phyloP scores from a whole-genome alignment of 2,329 filamentous ascomycete species.

The Arthrocladium fulminans region DNA sequence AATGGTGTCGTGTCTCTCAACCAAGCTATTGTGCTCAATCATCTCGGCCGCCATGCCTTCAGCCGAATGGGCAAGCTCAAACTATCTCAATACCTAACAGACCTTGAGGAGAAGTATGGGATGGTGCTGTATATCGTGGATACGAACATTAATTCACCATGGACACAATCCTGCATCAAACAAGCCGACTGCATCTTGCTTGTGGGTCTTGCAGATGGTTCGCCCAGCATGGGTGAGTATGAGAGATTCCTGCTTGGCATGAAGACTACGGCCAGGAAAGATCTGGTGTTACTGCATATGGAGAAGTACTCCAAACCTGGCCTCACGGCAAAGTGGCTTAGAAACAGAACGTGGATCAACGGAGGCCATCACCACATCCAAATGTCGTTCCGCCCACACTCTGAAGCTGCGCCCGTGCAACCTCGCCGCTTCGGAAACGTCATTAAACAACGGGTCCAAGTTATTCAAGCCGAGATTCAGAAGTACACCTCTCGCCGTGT shows the following conservation, averaged over 20 bases:
- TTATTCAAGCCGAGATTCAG: constrained; percentile 91
- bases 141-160: constrained; percentile 92
- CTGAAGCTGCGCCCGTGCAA: constrained; percentile 60
- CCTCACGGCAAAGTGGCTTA: constrained; percentile 78
- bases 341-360: constrained; percentile 94
- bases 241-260: constrained; percentile 93
- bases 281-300: constrained; percentile 77
- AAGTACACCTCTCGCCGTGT: constrained; percentile 94
- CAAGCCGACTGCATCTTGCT: constrained; percentile 95
- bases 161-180: constrained; percentile 95
- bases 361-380: constrained; percentile 96
- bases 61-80: constrained; percentile 96
- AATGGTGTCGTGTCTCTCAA: constrained; percentile 89
- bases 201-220: constrained; percentile 82
- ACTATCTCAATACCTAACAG: constrained; percentile 88
- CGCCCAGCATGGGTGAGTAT: constrained; percentile 86
- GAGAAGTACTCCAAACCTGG: constrained; percentile 82
- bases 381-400: constrained; percentile 73
- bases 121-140: constrained; percentile 93
- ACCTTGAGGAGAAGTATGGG: constrained; percentile 93
- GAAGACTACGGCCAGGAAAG: constrained; percentile 92
- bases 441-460: constrained; percentile 86
- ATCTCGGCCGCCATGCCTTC: constrained; percentile 91
- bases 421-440: constrained; percentile 73
- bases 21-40: constrained; percentile 86